Evolutionary conservation across 2,329 filamentous ascomycete species (phyloP), one percentile per base, ranked within the genome.

Genomic region (Pestalotiopsis sp.): DNA sequence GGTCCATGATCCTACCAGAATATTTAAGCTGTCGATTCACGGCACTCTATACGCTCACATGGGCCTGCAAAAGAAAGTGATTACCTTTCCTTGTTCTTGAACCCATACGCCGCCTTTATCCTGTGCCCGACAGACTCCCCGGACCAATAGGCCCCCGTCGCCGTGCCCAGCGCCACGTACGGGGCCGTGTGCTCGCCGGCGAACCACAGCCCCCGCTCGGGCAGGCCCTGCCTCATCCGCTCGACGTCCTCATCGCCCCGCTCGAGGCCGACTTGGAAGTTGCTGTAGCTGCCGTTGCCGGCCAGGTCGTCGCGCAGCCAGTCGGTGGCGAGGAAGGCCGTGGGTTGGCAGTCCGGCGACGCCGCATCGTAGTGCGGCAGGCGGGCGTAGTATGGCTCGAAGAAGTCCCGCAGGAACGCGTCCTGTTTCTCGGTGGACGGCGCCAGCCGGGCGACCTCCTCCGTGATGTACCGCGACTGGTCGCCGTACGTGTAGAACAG

Each of bases 101-200:
- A 31, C 13, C 69, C 69, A 23, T 70, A 70, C 6, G 69, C 67
- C 9, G 68, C 65, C 17, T 39, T 60, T 23, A 69, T 67, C 39
- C 68, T 68, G n/a, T 56, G 25, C 7, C 65, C 68, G 12, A 69
- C 68, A 1, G 61, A 67, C 36, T 69, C 68, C 4, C 68, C 68
- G 27, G 59, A 67, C 93, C 93, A 97, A 79, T 94, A 98, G 12
- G 95, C 95, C 0, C 95, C 95, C 0, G 94, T 97, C 13, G 91
- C 92, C 4, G 95, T 98, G 0, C 95, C 95, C 70, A 98, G 80
- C 12, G 93, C 94, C 36, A 97, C 90, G 82, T 97, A 97, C 4
- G 95, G 94, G 67, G 93, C 91, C 25, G 94, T 97, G 81, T 97
- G 94, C 81, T 97, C 94, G 0, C 94, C 94, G 0, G 94, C 94